Base-by-base conservation (phyloP, 2,329 filamentous ascomycete species). In the Fulvia fulva region DNA sequence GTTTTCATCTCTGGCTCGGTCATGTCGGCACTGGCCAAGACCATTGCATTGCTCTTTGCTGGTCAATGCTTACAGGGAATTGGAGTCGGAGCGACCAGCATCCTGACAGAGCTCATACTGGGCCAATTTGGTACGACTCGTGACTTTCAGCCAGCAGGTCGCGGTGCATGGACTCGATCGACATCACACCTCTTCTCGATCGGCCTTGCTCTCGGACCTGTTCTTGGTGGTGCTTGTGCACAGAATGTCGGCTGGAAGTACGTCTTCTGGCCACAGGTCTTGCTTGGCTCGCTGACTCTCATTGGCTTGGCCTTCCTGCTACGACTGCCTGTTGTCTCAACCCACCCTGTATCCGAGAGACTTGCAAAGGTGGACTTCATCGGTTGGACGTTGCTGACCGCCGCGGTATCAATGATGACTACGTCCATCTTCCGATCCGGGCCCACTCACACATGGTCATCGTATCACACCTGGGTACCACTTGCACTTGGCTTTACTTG, bases 261-360 rank as follows among this genome's bases (percentile, higher is more conserved):
- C 83, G 81, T 87, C 51, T 86, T 87, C 67, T 88, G 81, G 78
- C 77, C 86, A 64, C 87, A 87, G 63, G 71, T 86, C 1, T 83
- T 84, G 1, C 80, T 86, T 65, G 25, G 51, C 43, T 5, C 83
- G 14, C 80, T 78, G 2, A 69, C 74, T 16, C 63, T 78, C 37
- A 70, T 83, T 62, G 73, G 83, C 16, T 46, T 57, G 19, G 26
- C 52, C 19, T 46, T 55, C 32, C 28, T 55, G 19, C 49, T 61
- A 9, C 51, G 43, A n/a, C 45, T 51, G 22, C 44, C 44, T 16
- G 51, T 34, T 41, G 21, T 58, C 23, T 26, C 41, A 32, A 12
- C 47, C 5, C 26, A 49, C 14, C 5, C 25, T 11, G 28, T 53
- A n/a, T 50, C 26, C 30, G 67, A 74, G 26, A 84, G 84, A 63